phyloP scores from a whole-genome alignment of 345 rosid genomes.

The Dovyalis caffra region DNA sequence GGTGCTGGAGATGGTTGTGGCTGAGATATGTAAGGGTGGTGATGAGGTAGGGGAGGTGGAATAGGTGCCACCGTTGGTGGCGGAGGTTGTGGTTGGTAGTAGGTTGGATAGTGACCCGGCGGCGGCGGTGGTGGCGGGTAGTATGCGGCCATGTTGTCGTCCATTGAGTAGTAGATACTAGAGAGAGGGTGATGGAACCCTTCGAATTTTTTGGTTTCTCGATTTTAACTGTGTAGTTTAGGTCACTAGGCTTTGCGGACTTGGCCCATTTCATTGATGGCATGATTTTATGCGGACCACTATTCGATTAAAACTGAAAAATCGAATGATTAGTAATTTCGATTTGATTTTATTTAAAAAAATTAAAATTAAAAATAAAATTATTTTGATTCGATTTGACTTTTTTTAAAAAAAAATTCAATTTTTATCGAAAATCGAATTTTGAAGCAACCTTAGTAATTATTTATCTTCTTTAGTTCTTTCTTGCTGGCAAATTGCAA shows the following conservation, averaged over 20 bases:
- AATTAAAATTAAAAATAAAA: too few species aligned
- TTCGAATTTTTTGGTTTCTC: neutral
- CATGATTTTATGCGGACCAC: too few species aligned
- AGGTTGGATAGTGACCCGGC: constrained; percentile 21
- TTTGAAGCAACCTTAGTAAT: too few species aligned
- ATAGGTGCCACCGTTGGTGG: constrained; percentile 24
- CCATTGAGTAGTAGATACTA: constrained; percentile 37
- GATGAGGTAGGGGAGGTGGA: constrained; percentile 23
- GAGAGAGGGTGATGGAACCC: neutral
- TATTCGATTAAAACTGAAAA: too few species aligned
- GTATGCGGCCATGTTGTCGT: constrained; percentile 50
- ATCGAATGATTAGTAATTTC: too few species aligned
- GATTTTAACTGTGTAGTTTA: neutral
- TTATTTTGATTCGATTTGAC: too few species aligned
- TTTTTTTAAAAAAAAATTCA: too few species aligned
- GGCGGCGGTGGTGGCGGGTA: constrained; percentile 39
- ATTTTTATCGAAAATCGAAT: too few species aligned
- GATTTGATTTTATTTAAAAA: too few species aligned
- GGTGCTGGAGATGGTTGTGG: constrained; percentile 22
- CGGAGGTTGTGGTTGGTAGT: constrained; percentile 28
- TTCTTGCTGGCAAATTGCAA: too few species aligned
- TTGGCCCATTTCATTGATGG: neutral
- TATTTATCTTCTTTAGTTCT: too few species aligned
- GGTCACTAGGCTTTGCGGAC: neutral
- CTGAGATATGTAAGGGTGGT: constrained; percentile 29